Conservation (phyloP, 2,329 filamentous ascomycete genomes). For the Drechslerella dactyloides region DNA sequence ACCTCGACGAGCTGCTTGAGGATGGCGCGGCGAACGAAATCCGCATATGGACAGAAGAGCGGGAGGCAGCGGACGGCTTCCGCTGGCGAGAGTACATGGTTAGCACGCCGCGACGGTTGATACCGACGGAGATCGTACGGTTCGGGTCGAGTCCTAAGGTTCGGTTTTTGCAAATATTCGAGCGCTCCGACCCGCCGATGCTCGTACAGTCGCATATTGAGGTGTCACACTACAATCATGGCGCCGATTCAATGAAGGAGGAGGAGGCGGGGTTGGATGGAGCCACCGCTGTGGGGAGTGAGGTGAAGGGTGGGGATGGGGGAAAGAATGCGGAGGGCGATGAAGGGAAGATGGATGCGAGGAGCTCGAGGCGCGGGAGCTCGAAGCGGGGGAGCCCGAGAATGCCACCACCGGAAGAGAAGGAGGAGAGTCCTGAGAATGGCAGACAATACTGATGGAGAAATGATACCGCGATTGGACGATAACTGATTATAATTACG, state of each 20-base stretch:
- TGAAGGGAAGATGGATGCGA: too few relatives aligned
- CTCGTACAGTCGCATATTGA: slow-evolving; percentile 43
- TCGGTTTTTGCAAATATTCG: slow-evolving; percentile 44
- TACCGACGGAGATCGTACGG: slow-evolving; percentile 36
- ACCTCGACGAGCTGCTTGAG: slow-evolving; percentile 30
- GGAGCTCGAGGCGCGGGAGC: background rate
- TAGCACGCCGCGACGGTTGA: slow-evolving; percentile 19
- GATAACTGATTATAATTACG: too few relatives aligned
- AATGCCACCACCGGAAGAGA: background rate
- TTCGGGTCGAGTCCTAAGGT: slow-evolving; percentile 41
- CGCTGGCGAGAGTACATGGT: slow-evolving; percentile 45
- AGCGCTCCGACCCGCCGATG: slow-evolving; percentile 40
- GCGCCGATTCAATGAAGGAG: slow-evolving; percentile 10
- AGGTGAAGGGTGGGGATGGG: too few relatives aligned
- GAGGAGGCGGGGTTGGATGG: slow-evolving; percentile 10
- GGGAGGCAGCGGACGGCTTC: slow-evolving; percentile 34
- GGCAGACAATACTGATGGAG: background rate
- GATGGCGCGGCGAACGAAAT: slow-evolving; percentile 36
- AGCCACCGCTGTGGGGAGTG: background rate
- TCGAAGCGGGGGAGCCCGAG: background rate
- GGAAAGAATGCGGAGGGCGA: too few relatives aligned
- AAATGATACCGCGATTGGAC: too few relatives aligned
- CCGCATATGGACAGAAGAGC: slow-evolving; percentile 35
- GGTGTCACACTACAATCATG: slow-evolving; percentile 41
- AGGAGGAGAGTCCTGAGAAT: background rate